phyloP scores from a whole-genome alignment of 345 rosid genomes.

The Euphorbia tirucalli region DNA sequence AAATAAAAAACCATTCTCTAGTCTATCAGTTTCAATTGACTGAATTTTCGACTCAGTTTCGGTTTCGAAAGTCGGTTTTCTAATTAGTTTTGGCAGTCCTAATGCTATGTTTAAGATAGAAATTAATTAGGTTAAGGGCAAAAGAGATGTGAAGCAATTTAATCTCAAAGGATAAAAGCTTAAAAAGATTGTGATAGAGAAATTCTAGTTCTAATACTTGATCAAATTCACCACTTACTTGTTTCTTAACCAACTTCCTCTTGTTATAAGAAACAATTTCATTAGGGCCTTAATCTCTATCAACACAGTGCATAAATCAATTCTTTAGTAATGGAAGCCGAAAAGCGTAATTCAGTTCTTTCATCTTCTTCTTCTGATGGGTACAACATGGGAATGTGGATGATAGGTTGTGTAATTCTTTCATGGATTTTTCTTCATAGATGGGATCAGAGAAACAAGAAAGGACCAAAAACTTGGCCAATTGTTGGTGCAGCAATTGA shows the following conservation, averaged over 20 bases:
- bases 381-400: conserved; percentile 37
- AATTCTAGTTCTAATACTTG: too few species aligned
- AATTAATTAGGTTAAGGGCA: conserved; percentile 15
- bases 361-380: too few species aligned
- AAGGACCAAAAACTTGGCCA: conserved; percentile 95
- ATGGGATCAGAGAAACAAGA: conserved; percentile 68
- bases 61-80: too few species aligned
- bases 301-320: background rate
- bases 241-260: conserved; percentile 23
- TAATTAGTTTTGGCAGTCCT: too few species aligned
- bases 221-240: conserved; percentile 19
- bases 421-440: conserved; percentile 69
- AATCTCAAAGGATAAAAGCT: too few species aligned
- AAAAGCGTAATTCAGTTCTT: too few species aligned
- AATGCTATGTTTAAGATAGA: background rate
- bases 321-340: conserved; percentile 18
- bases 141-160: conserved; percentile 6
- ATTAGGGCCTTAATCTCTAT: background rate
- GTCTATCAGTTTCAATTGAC: too few species aligned
- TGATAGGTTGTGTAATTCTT: conserved; percentile 42
- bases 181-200: too few species aligned
- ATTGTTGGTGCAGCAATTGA: conserved; percentile 84
- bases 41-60: too few species aligned
- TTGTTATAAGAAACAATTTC: conserved; percentile 22
- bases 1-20: too few species aligned